A percentile compares a stretch with the other conserved stretches of the same genome.
Evolutionary conservation across 345 rosid species (phyloP).

Genomic region (Boechera stricta): DNA sequence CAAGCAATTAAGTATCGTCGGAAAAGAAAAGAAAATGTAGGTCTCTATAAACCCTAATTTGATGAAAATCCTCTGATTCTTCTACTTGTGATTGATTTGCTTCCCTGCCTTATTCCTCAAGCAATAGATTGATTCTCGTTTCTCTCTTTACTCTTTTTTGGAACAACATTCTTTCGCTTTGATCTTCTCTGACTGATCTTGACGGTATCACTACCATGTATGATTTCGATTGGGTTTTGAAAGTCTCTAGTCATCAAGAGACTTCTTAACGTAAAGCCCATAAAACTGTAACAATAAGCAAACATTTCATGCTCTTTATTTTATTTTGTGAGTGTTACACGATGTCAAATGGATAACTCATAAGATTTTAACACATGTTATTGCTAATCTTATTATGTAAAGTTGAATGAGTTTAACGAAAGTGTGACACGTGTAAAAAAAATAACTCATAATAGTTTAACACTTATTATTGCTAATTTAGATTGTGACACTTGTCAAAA

Average conservation of each 20-base stretch:
- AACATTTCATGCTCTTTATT: neutral
- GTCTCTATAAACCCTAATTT: slow-evolving; percentile 23
- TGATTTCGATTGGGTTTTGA: neutral
- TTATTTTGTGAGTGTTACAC: neutral
- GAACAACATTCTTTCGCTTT: neutral
- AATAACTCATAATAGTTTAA: no score
- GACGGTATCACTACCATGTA: neutral
- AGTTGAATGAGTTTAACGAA: no score
- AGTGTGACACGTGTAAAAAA: no score
- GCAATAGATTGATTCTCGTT: slow-evolving; percentile 19
- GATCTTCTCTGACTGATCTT: slow-evolving; percentile 31
- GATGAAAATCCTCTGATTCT: neutral
- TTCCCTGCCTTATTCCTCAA: slow-evolving; percentile 25
- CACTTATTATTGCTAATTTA: no score
- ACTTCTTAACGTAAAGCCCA: neutral
- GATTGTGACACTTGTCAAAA: no score
- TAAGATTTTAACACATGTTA: no score
- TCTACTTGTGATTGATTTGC: slow-evolving; percentile 21
- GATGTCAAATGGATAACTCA: no score
- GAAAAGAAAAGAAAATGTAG: slow-evolving; percentile 18
- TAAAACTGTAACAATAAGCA: neutral
- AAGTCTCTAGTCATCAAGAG: slow-evolving; percentile 28
- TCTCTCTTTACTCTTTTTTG: neutral
- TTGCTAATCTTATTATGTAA: no score
- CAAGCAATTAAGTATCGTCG: slow-evolving; percentile 12